Conservation (phyloP, 1,284 basidiomycete species). For the Stereum hirsutum region DNA sequence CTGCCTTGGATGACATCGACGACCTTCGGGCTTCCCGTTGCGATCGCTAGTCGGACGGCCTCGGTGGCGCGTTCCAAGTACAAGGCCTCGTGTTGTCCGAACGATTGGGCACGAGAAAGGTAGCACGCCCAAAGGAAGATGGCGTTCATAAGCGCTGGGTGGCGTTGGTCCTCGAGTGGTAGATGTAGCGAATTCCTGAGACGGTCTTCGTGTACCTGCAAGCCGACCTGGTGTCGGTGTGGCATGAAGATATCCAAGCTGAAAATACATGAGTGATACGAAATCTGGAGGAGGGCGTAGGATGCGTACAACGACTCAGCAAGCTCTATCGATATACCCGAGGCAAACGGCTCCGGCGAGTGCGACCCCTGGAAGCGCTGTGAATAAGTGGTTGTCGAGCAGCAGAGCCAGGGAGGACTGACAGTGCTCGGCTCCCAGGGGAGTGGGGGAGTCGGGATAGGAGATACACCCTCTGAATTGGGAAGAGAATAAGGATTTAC, state of each 20-base stretch:
- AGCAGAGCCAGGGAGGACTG: no score
- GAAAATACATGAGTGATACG: slow-evolving; percentile 10
- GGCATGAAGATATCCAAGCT: slow-evolving; percentile 68
- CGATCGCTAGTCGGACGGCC: slow-evolving; percentile 48
- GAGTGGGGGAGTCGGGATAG: neutral
- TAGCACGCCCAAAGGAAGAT: slow-evolving; percentile 77
- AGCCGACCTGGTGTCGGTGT: slow-evolving; percentile 65
- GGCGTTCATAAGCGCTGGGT: slow-evolving; percentile 66
- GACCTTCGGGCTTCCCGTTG: slow-evolving; percentile 38
- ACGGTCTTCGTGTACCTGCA: slow-evolving; percentile 56
- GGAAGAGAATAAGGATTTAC: neutral
- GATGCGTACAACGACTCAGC: slow-evolving; percentile 53
- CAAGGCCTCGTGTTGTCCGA: slow-evolving; percentile 58
- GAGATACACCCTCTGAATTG: neutral
- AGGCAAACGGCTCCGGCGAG: no score
- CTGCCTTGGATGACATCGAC: slow-evolving; percentile 68
- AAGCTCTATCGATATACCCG: slow-evolving; percentile 53
- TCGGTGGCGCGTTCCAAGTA: slow-evolving; percentile 55
- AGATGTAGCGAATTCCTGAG: slow-evolving; percentile 48
- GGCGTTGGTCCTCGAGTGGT: slow-evolving; percentile 47
- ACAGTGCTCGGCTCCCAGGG: neutral
- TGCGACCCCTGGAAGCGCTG: slow-evolving; percentile 18
- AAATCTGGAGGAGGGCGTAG: slow-evolving; percentile 8
- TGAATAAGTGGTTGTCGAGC: no score
- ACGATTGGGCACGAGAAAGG: slow-evolving; percentile 57